These are phyloP conservation scores for Aspergillus taichungensis DNA, from an alignment of 495 filamentous ascomycete genomes.

Conservation along the genomic window DNA sequence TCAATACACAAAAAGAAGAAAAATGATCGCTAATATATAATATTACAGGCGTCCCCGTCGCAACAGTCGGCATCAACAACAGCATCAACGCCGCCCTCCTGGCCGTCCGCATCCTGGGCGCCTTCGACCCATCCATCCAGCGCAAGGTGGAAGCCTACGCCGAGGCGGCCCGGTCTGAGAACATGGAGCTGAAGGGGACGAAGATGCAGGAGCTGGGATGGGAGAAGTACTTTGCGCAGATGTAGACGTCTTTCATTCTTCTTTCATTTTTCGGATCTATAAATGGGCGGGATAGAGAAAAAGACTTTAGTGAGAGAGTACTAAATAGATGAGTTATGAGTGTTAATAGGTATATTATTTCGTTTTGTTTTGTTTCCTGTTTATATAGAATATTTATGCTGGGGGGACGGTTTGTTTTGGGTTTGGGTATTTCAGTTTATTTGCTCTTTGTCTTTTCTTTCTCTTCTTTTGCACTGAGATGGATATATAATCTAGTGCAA, in stretches of 20 bases:
- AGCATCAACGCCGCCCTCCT: conserved; percentile 84
- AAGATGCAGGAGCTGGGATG: conserved; percentile 52
- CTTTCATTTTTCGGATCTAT: conserved; percentile 2
- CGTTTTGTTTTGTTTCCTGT: too few relatives aligned
- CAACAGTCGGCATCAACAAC: conserved; percentile 90
- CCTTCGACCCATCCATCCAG: conserved; percentile 49
- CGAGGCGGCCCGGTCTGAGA: conserved; percentile 57
- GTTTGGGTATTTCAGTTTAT: neutral
- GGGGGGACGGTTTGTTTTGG: neutral
- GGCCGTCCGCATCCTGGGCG: conserved; percentile 76
- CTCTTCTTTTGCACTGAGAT: too few relatives aligned
- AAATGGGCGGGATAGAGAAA: conserved; percentile 6
- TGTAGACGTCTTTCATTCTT: conserved; percentile 22
- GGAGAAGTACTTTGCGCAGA: conserved; percentile 58
- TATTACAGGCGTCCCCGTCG: conserved; percentile 64
- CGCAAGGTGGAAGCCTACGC: conserved; percentile 60
- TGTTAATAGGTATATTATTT: too few relatives aligned
- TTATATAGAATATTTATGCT: too few relatives aligned
- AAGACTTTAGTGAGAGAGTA: too few relatives aligned
- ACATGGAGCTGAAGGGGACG: conserved; percentile 44
- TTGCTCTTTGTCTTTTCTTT: neutral
- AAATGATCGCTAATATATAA: conserved; percentile 6
- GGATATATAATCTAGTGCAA: too few relatives aligned
- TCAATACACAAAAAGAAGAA: neutral
- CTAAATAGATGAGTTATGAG: too few relatives aligned